phyloP scores from a whole-genome alignment of 2,329 filamentous ascomycete genomes.

The Fusarium cyanostomum region DNA sequence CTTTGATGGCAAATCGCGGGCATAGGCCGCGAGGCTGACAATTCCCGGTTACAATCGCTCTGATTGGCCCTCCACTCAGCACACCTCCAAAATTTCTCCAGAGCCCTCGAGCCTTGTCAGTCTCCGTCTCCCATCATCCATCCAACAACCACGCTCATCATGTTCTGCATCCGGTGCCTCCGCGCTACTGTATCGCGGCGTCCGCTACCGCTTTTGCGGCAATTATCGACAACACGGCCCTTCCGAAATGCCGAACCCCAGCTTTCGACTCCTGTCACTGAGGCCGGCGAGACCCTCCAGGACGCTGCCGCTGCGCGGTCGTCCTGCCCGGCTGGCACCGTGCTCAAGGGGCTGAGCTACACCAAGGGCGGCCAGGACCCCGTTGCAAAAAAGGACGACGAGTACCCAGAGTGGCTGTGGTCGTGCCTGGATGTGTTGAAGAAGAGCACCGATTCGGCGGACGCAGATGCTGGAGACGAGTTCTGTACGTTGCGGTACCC shows the following conservation, averaged over 20 bases:
- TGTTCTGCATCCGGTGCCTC: slow-evolving; percentile 61
- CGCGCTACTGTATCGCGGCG: slow-evolving; percentile 51
- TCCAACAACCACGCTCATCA: slow-evolving; percentile 40
- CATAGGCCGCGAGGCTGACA: slow-evolving; percentile 44
- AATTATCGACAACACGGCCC: slow-evolving; percentile 53
- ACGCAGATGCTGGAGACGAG: slow-evolving; percentile 72
- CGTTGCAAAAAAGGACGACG: slow-evolving; percentile 75
- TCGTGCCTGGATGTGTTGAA: slow-evolving; percentile 71
- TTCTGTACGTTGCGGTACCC: slow-evolving; percentile 71
- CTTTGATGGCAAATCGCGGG: neutral
- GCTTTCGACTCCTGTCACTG: slow-evolving; percentile 49
- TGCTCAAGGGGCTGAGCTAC: slow-evolving; percentile 79
- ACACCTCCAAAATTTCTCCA: slow-evolving; percentile 45
- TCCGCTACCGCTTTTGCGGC: slow-evolving; percentile 46
- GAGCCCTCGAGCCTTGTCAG: slow-evolving; percentile 36
- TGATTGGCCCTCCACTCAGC: slow-evolving; percentile 42
- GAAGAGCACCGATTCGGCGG: slow-evolving; percentile 59
- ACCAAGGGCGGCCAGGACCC: slow-evolving; percentile 78
- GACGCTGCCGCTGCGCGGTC: slow-evolving; percentile 51
- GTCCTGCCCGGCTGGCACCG: slow-evolving; percentile 72
- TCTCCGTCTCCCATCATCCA: slow-evolving; percentile 41
- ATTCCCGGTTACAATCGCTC: slow-evolving; percentile 23
- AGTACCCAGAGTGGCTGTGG: slow-evolving; percentile 87
- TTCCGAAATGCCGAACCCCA: slow-evolving; percentile 50
- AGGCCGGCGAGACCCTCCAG: slow-evolving; percentile 46